These are phyloP conservation scores for Pelargonium cotyledonis DNA, from an alignment of 441 rosid genomes.

Conservation along the genomic window DNA sequence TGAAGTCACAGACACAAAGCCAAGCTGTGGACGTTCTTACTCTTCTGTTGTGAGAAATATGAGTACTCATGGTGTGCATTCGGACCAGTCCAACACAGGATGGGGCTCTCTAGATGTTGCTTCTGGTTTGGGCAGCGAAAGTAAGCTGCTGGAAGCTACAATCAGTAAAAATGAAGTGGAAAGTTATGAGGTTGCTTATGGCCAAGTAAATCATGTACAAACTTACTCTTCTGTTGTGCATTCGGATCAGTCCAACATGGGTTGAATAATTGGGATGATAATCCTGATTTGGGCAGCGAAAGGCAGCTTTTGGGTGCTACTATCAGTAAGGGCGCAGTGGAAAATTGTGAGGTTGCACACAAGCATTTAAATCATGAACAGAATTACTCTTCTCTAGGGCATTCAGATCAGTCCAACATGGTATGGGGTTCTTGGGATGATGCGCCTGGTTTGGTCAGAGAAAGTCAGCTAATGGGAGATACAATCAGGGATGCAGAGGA, in stretches of 20 bases:
- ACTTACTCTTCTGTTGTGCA: conserved; percentile 1
- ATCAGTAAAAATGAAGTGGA: background rate
- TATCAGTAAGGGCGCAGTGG: background rate
- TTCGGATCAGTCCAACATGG: conserved; percentile 5
- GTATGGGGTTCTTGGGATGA: background rate
- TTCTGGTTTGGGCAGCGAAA: background rate
- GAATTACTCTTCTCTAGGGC: background rate
- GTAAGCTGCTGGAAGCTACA: background rate
- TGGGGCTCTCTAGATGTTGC: background rate
- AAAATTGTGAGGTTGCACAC: background rate
- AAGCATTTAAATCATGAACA: background rate
- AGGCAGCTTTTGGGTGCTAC: background rate
- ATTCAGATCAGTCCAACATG: background rate
- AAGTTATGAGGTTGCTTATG: background rate
- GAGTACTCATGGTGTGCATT: background rate
- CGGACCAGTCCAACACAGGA: background rate
- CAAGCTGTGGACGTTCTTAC: conserved; percentile 3
- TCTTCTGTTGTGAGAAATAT: conserved; percentile 3
- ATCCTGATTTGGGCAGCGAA: background rate
- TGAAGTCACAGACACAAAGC: background rate
- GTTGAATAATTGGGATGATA: background rate
- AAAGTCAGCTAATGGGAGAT: background rate
- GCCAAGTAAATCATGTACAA: background rate
- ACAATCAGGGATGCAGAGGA: background rate
- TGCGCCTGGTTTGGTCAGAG: background rate